Evolutionary conservation across 495 filamentous ascomycete genomes (phyloP), one percentile per base, ranked within the genome.

Genomic region (Penicillium paradoxum): DNA sequence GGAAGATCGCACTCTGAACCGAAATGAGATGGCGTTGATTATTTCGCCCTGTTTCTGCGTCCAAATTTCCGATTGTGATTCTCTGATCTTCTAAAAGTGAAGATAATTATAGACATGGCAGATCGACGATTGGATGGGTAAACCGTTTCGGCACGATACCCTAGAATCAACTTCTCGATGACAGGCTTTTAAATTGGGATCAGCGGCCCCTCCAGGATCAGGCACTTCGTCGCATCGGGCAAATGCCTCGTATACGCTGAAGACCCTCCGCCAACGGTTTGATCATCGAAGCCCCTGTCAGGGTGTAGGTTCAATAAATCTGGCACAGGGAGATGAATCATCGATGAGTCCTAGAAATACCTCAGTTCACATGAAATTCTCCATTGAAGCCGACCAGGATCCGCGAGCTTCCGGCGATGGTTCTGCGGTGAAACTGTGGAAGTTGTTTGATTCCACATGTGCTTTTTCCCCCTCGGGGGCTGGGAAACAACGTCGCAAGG

Each of bases 11-110:
- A 36, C 2, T 17, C 13, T 3, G 2, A 47, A 34, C 30, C 44
- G 44, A 47, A 36, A 47, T 47, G 44, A 47, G 30, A 36, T 47
- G 44, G 15, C 44, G 22, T 25, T 42, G 18, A 42, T 9, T 8
- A 37, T 37, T 37, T 27, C 24, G 24, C 3, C 3, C 34, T 17
- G 8, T 37, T 15, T 13, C n/a, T 37, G n/a, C 5, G 5, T n/a
- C 17, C 34, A 2, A 37, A 37, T 37, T 15, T 17, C n/a, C 14
- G 34, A 13, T 14, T 13, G 13, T 17, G n/a, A 17, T 17, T 5
- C 13, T 37, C n/a, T 34, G 32, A 17, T 14, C 14, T 11, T 17
- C n/a, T n/a, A n/a, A n/a, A n/a, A n/a, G n/a, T n/a, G n/a, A 8
- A 34, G 32, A 36, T 47, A 25, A 36, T 22, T 47, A 24, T 36